Evolutionary conservation across 1,139 yeast genomes (phyloP).

Genomic region (Pneumocystis wakefieldiae): DNA sequence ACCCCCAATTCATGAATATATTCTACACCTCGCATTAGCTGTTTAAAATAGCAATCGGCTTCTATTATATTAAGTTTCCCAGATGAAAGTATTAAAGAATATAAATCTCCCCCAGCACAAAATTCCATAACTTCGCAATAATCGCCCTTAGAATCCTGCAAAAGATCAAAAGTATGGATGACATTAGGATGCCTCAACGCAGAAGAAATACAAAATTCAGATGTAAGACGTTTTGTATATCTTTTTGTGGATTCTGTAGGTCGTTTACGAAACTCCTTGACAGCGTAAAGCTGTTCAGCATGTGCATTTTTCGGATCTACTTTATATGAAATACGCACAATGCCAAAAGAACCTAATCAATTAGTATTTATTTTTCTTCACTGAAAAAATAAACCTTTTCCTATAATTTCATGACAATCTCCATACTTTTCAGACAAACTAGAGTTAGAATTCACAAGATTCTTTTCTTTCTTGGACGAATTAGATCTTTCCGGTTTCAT

Average conservation of each 20-base stretch:
- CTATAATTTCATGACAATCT: conserved; percentile 61
- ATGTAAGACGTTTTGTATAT: conserved; percentile 58
- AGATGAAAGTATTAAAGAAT: conserved; percentile 49
- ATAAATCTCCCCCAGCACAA: conserved; percentile 31
- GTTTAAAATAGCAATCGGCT: conserved; percentile 93
- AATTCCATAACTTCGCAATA: conserved; percentile 56
- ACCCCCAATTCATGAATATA: conserved; percentile 98
- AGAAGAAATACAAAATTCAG: conserved; percentile 76
- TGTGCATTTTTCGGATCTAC: conserved; percentile 27
- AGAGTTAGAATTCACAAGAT: conserved; percentile 18
- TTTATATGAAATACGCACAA: conserved; percentile 58
- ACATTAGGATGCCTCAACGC: conserved; percentile 67
- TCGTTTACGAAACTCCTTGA: conserved; percentile 57
- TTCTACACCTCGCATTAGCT: conserved; percentile 73
- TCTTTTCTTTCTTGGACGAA: conserved; percentile 23
- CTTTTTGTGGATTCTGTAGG: conserved; percentile 41
- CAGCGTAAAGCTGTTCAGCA: conserved; percentile 51
- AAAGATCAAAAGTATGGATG: conserved; percentile 69
- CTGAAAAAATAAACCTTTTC: conserved; percentile 32
- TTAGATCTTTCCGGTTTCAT: conserved; percentile 31
- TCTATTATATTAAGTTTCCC: conserved; percentile 74
- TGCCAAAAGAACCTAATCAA: conserved; percentile 44
- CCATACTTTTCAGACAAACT: conserved; percentile 59
- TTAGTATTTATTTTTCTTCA: conserved; percentile 1
- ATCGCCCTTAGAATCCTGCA: conserved; percentile 83